These are phyloP conservation scores for Sanghuangporus weigelae DNA, from an alignment of 1,284 basidiomycete genomes.

Conservation along the genomic window DNA sequence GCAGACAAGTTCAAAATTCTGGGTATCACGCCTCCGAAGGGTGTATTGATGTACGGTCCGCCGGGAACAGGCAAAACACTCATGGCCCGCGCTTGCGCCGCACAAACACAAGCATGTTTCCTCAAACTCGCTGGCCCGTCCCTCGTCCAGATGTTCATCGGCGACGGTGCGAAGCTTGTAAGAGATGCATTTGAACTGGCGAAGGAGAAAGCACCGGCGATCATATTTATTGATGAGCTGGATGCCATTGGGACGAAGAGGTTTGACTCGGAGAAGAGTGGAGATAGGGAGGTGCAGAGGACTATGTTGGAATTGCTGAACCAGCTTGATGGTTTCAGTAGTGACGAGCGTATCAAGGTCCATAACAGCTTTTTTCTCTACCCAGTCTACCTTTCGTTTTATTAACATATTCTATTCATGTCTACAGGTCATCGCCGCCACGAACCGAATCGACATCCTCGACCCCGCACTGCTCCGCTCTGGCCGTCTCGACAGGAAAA, in stretches of 20 bases:
- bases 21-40: constrained; percentile 78
- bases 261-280: constrained; percentile 76
- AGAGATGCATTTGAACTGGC: constrained; percentile 75
- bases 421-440: constrained; percentile 93
- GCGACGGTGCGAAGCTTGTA: constrained; percentile 77
- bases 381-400: constrained; percentile 3
- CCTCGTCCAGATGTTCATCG: constrained; percentile 81
- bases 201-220: constrained; percentile 73
- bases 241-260: constrained; percentile 80
- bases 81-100: constrained; percentile 72
- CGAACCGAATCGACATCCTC: constrained; percentile 98
- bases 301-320: constrained; percentile 80
- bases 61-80: constrained; percentile 79
- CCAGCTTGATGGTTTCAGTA: constrained; percentile 76
- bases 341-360: constrained; percentile 95
- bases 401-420: constrained; percentile 9
- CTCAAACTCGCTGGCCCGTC: constrained; percentile 77
- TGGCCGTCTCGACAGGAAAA: constrained; percentile 74
- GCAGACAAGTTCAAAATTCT: constrained; percentile 78
- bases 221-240: constrained; percentile 81
- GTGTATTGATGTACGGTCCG: constrained; percentile 76
- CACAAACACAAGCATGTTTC: constrained; percentile 79
- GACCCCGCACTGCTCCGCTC: constrained; percentile 75
- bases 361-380: constrained; percentile 19
- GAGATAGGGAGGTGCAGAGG: constrained; percentile 75